Evolutionary conservation across 257 asterid genomes (phyloP), one percentile per base, ranked within the genome.

Genomic region (Phtheirospermum japonicum): DNA sequence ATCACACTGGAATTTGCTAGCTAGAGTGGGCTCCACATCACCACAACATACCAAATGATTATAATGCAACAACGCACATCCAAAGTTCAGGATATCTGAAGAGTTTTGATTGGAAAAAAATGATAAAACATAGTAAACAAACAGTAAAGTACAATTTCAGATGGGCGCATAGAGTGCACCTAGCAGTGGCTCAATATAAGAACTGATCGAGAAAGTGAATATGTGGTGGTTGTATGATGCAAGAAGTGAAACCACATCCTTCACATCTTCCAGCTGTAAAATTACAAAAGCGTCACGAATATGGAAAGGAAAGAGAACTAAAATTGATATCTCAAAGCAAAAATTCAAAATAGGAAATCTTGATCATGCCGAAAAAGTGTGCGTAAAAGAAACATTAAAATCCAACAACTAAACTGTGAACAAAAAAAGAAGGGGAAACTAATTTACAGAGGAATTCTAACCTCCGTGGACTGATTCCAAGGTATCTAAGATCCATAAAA

Each of bases 1-100:
- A 77, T 93, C 94, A 19, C 99, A 97, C 71, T 89, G 96, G 62
- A 93, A 96, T 83, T 82, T 89, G 80, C 89, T 93, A 56, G 99
- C 99, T 68, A 79, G 67, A 66, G 91, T 93, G 16, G 97, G 99
- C 50, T 93, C 97, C 97, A 93, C n/a, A 73, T 81, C 83, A 76
- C 73, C 80, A 69, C 79, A 76, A 66, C 80, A 55, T 69, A 83
- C 79, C 79, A 93, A 73, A 57, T 89, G 97, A 71, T 75, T 77
- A 79, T 82, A 93, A 5, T 95, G 96, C 36, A 89, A 59, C 69
- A 89, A 76, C 9, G 83, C 76, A 63, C 79, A 69, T 57, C 96
- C 99, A 12, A 86, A 64, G 18, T 65, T 74, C 69, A 55, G 67
- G 60, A 68, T 51, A 59, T 80, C 87, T 73, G 73, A 65, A 74